These are phyloP conservation scores for Bisporella sp. DNA, from an alignment of 2,329 filamentous ascomycete species.

Conservation along the genomic window DNA sequence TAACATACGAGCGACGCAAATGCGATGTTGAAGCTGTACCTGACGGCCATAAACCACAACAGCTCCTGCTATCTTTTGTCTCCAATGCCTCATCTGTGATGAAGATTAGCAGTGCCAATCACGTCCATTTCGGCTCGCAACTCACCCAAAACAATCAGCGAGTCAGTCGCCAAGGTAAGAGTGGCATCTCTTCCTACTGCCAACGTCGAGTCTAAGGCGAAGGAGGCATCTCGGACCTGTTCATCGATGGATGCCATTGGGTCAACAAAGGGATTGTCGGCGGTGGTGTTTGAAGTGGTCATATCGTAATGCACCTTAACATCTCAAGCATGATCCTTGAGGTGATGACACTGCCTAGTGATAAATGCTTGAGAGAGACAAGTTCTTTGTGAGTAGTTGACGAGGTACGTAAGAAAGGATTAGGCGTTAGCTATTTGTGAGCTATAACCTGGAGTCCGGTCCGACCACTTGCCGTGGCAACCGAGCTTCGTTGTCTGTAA, in stretches of 20 bases:
- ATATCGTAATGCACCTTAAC: conserved; percentile 10
- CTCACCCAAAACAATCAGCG: conserved; percentile 51
- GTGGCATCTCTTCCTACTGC: conserved; percentile 50
- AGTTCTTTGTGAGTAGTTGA: not conserved
- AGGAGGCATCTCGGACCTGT: conserved; percentile 25
- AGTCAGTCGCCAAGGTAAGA: conserved; percentile 53
- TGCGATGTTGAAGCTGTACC: conserved; percentile 28
- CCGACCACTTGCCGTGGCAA: too few species aligned
- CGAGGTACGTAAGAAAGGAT: not conserved
- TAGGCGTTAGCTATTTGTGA: too few species aligned
- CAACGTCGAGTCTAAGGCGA: conserved; percentile 38
- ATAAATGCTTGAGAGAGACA: not conserved
- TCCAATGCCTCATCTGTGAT: conserved; percentile 44
- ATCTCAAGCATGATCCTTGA: conserved; percentile 13
- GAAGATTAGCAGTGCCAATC: not conserved
- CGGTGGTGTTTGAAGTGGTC: conserved; percentile 16
- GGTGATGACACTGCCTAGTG: not conserved
- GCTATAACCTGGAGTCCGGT: too few species aligned
- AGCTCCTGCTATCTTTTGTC: conserved; percentile 40
- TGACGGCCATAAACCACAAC: conserved; percentile 48
- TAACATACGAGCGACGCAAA: conserved; percentile 3
- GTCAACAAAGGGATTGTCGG: conserved; percentile 31
- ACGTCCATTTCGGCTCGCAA: not conserved
- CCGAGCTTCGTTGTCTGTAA: too few species aligned
- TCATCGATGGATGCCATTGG: conserved; percentile 25